These are phyloP conservation scores for Aspergillus nanangensis DNA, from an alignment of 495 filamentous ascomycete species.

Conservation along the genomic window DNA sequence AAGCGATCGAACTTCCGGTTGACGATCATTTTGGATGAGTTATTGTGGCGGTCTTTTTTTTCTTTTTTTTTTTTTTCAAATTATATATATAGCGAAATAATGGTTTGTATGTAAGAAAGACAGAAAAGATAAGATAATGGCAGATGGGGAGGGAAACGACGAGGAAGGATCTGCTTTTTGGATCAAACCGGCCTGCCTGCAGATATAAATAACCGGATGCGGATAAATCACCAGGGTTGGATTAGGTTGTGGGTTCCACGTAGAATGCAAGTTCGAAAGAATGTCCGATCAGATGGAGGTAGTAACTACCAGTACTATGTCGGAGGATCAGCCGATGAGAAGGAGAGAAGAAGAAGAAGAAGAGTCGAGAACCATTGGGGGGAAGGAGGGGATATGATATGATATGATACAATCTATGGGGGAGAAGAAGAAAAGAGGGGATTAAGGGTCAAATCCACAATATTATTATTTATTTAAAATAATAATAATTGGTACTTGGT, in stretches of 20 bases:
- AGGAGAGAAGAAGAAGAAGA: slow-evolving; percentile 14
- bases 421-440: too few relatives aligned
- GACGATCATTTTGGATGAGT: slow-evolving; percentile 66
- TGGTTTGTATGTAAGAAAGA: too few relatives aligned
- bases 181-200: background rate
- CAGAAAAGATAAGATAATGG: too few relatives aligned
- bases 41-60: slow-evolving; percentile 1
- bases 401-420: too few relatives aligned
- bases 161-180: background rate
- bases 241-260: background rate
- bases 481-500: too few relatives aligned
- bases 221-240: background rate
- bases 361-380: slow-evolving; percentile 8
- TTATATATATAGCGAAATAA: too few relatives aligned
- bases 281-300: background rate
- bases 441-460: too few relatives aligned
- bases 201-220: background rate
- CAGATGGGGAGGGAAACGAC: background rate
- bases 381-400: slow-evolving; percentile 4
- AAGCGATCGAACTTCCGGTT: slow-evolving; percentile 95
- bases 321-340: background rate
- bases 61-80: too few relatives aligned
- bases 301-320: slow-evolving; percentile 1
- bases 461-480: too few relatives aligned
- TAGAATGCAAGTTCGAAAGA: too few relatives aligned